These are phyloP conservation scores for Vaccinium corymbosum DNA, from an alignment of 148 eudicot species.

Conservation along the genomic window DNA sequence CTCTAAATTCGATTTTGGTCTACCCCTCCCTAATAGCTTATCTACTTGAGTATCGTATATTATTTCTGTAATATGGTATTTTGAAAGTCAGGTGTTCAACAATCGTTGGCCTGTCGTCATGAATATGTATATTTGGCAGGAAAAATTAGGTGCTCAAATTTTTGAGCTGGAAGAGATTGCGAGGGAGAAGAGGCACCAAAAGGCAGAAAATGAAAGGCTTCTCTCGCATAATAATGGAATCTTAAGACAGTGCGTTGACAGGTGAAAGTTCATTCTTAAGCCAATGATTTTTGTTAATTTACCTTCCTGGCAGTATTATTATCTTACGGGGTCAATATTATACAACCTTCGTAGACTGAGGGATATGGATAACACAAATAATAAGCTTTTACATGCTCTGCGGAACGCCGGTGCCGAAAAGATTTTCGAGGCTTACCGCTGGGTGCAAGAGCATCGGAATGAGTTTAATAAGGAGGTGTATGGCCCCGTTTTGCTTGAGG, in stretches of 20 bases:
- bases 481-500: constrained; percentile 97
- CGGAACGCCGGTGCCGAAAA: constrained; percentile 55
- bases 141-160: constrained; percentile 49
- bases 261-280: constrained; percentile 28
- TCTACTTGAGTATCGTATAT: neutral
- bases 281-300: neutral
- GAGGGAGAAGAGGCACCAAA: constrained; percentile 38
- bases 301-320: constrained; percentile 6
- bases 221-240: constrained; percentile 28
- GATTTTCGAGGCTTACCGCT: constrained; percentile 66
- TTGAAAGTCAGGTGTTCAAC: neutral
- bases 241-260: constrained; percentile 38
- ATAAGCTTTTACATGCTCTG: constrained; percentile 53
- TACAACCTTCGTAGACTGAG: constrained; percentile 46
- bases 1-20: neutral
- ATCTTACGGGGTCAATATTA: neutral
- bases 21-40: neutral
- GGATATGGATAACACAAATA: constrained; percentile 71
- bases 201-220: constrained; percentile 41
- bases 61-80: neutral
- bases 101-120: constrained; percentile 2
- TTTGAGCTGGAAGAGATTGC: constrained; percentile 51
- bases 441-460: constrained; percentile 76
- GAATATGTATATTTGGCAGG: constrained; percentile 32
- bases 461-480: constrained; percentile 73